Base-by-base conservation (phyloP, 768 basidiomycete species). In the Leccinellum rugosiceps region DNA sequence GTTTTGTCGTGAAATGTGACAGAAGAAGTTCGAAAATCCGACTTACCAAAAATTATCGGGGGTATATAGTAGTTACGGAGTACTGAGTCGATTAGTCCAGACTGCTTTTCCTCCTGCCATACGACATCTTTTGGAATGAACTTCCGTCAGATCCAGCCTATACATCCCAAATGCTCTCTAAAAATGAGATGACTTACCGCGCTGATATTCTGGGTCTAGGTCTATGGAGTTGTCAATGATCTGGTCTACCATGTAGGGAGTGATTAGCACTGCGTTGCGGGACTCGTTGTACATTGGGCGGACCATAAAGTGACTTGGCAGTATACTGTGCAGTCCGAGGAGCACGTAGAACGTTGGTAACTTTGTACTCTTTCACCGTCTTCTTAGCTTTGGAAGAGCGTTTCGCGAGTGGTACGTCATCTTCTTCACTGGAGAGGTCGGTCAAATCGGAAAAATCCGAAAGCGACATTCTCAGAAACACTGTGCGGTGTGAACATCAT, bases 51-150 rank as follows among this genome's bases (percentile, higher is more conserved):
- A 21, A 88, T 81, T 41, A 88, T 74, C 2, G 85, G 85, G 0
- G 86, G 87, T 8, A 88, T 78, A 46, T 85, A 84, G 64, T 81
- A 87, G 63, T 86, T 84, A 51, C 80, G 76, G 50, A 88, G 72
- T 5, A 87, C 55, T 0, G 87, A 87, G 59, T 88, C 87, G 47
- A 88, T 84, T 7, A 88, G 74, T 7, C 76, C 79, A 13, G 76
- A 74, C 57, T 87, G 86, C 61, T 88, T 87, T 43, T 68, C 57
- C 43, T 84, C 83, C 7, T 75, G 73, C 88, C 87, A 88, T 11
- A 88, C 87, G 46, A 88, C 74, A 52, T 78, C 86, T 87, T 58
- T 49, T 11, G 19, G 19, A 53, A 49, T 15, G 9, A 31, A 15
- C 8, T n/a, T 1, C 30, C 26, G 14, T 60, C n/a, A 64, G 49